Conservation (phyloP, 306 rosid genomes). For the Gleditsia sinensis region DNA sequence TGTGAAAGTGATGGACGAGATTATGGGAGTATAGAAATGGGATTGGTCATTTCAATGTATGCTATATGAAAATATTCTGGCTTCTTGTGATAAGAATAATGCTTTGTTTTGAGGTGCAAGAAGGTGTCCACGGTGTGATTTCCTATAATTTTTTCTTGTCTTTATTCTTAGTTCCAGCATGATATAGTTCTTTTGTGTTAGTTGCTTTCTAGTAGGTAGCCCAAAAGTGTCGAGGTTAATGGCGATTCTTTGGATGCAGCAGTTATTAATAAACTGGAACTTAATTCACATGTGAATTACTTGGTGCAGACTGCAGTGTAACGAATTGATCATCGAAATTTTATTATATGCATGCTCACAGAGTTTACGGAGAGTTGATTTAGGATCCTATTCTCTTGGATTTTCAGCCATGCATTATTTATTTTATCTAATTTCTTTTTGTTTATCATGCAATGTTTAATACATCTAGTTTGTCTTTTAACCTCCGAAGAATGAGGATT, state of each 20-base stretch:
- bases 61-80: neutral
- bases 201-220: neutral
- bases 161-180: neutral
- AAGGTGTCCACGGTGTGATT: neutral
- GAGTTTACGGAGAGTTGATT: no score
- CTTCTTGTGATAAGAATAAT: neutral
- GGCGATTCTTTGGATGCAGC: neutral
- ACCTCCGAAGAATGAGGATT: no score
- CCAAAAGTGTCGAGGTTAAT: neutral
- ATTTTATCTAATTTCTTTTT: no score
- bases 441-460: no score
- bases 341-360: neutral
- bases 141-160: neutral
- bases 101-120: neutral
- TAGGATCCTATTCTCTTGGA: neutral
- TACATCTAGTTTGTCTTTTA: no score
- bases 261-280: no score
- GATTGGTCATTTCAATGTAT: neutral
- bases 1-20: neutral
- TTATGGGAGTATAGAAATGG: neutral
- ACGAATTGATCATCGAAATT: neutral
- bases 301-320: neutral
- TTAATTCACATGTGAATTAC: no score
- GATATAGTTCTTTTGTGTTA: neutral
- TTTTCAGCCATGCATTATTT: neutral